phyloP scores from a whole-genome alignment of 2,329 filamentous ascomycete genomes.

The Ustulina deusta region DNA sequence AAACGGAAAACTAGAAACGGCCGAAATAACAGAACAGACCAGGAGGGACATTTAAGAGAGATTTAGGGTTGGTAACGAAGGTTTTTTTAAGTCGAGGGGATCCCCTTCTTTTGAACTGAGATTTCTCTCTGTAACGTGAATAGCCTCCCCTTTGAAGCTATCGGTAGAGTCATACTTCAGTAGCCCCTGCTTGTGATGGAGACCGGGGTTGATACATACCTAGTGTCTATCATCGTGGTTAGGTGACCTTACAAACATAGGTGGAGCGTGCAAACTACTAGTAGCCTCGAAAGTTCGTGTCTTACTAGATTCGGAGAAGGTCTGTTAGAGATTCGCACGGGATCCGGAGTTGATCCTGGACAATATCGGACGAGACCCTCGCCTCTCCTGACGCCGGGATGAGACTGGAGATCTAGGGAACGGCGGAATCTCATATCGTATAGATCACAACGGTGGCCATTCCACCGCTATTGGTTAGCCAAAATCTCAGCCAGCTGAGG shows the following conservation, averaged over 20 bases:
- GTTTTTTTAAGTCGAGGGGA: background rate
- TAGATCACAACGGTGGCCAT: background rate
- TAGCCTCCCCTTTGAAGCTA: background rate
- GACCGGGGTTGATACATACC: background rate
- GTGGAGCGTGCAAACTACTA: slow-evolving; percentile 11
- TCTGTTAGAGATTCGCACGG: slow-evolving; percentile 29
- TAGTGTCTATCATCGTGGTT: background rate
- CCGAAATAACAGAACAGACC: background rate
- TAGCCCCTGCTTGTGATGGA: background rate
- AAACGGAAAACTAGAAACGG: slow-evolving; percentile 28
- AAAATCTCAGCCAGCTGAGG: background rate
- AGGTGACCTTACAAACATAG: slow-evolving; percentile 6
- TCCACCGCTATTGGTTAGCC: background rate
- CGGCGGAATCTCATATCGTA: background rate
- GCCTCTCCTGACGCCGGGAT: slow-evolving; percentile 29
- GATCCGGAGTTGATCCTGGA: slow-evolving; percentile 20
- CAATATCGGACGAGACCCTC: slow-evolving; percentile 36
- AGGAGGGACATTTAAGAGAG: background rate
- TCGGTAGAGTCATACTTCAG: background rate
- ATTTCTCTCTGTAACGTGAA: background rate
- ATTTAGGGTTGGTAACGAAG: background rate
- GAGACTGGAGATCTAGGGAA: background rate
- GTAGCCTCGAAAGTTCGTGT: background rate
- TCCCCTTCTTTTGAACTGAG: slow-evolving; percentile 19
- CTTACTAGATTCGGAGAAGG: slow-evolving; percentile 15